phyloP scores from a whole-genome alignment of 1,139 yeast genomes.

The Scheffersomyces segobiensis region DNA sequence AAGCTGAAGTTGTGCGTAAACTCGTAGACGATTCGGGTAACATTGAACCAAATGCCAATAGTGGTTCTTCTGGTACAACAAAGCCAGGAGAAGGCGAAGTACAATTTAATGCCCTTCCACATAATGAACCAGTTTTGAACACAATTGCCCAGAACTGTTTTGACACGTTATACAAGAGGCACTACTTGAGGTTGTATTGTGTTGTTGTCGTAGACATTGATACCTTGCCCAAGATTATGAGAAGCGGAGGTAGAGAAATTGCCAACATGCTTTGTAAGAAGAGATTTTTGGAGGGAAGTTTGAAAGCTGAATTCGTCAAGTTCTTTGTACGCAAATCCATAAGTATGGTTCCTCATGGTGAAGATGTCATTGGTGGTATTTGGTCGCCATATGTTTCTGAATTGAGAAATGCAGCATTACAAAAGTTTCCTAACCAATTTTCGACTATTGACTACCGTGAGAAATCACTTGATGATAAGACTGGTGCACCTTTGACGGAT shows the following conservation, averaged over 20 bases:
- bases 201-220: conserved; percentile 80
- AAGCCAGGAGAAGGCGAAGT: conserved; percentile 12
- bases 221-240: conserved; percentile 76
- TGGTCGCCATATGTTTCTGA: conserved; percentile 77
- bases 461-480: conserved; percentile 72
- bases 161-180: conserved; percentile 66
- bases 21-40: conserved; percentile 24
- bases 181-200: conserved; percentile 78
- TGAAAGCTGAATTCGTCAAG: conserved; percentile 77
- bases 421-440: conserved; percentile 53
- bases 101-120: conserved; percentile 33
- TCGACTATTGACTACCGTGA: conserved; percentile 77
- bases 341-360: conserved; percentile 73
- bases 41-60: conserved; percentile 7
- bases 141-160: conserved; percentile 76
- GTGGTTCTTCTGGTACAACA: neutral
- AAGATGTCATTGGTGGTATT: conserved; percentile 77
- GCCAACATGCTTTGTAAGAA: conserved; percentile 92
- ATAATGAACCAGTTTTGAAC: conserved; percentile 62
- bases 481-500: conserved; percentile 71
- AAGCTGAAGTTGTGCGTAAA: conserved; percentile 68
- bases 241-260: conserved; percentile 86
- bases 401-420: conserved; percentile 52
- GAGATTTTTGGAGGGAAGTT: conserved; percentile 71
- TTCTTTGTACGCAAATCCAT: conserved; percentile 72